Percentiles rank a stretch among this genome's conserved stretches.
These are phyloP conservation scores for Leccinum variicolor DNA, from an alignment of 768 basidiomycete genomes.

Conservation along the genomic window DNA sequence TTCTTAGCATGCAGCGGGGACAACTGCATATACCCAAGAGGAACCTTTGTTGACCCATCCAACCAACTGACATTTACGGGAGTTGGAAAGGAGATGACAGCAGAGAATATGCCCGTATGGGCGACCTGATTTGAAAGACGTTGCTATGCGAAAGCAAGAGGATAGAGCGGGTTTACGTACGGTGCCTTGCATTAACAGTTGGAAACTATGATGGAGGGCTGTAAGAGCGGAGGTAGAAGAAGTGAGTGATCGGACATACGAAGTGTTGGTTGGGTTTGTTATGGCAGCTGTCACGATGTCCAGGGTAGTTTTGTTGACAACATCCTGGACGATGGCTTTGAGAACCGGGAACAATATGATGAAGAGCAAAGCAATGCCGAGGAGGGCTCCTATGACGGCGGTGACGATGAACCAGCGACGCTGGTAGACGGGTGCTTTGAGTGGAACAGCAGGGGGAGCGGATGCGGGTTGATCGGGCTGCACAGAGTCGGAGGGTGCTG, in stretches of 20 bases:
- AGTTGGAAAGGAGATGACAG: conserved; percentile 58
- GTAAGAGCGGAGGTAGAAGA: conserved; percentile 1
- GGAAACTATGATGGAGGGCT: conserved; percentile 40
- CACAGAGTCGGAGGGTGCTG: background rate
- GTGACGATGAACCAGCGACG: conserved; percentile 62
- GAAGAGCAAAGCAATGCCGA: conserved; percentile 63
- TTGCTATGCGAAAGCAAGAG: background rate
- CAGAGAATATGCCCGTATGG: conserved; percentile 64
- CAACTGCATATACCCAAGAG: conserved; percentile 55
- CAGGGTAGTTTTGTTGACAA: conserved; percentile 55
- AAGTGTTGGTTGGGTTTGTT: conserved; percentile 49
- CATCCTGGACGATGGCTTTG: conserved; percentile 60
- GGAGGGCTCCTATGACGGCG: conserved; percentile 43
- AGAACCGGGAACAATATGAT: conserved; percentile 68
- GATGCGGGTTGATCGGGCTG: background rate
- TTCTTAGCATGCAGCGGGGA: conserved; percentile 44
- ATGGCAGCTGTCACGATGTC: conserved; percentile 53
- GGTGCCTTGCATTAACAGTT: conserved; percentile 48
- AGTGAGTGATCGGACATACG: conserved; percentile 38
- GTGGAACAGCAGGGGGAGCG: conserved; percentile 2
- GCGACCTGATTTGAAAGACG: conserved; percentile 42
- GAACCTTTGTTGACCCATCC: conserved; percentile 41
- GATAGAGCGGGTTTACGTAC: conserved; percentile 31
- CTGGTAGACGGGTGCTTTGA: conserved; percentile 51
- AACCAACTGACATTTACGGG: conserved; percentile 61